Evolutionary conservation across 345 rosid genomes (phyloP).

Genomic region (Eucalyptus grandis): DNA sequence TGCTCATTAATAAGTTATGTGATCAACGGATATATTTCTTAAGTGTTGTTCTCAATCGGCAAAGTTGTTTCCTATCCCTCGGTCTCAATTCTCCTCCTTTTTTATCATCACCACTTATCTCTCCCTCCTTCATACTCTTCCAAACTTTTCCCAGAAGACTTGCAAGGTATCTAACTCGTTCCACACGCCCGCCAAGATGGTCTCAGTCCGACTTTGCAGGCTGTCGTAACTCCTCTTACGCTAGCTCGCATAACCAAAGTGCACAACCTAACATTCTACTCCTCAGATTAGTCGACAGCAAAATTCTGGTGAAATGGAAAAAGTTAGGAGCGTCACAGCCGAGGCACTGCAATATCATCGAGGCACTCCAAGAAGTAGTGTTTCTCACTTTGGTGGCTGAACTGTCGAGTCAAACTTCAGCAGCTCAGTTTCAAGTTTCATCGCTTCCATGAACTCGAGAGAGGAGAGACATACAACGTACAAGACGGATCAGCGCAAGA

Average conservation of each 20-base stretch:
- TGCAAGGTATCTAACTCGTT: background rate
- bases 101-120: background rate
- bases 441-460: background rate
- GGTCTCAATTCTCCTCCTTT: background rate
- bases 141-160: background rate
- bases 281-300: background rate
- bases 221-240: background rate
- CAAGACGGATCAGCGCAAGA: background rate
- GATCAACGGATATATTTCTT: background rate
- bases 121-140: background rate
- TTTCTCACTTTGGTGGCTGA: background rate
- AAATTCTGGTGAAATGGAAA: background rate
- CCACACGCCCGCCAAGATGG: background rate
- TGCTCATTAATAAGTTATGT: background rate
- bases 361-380: background rate
- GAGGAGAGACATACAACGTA: background rate
- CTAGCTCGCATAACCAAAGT: background rate
- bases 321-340: background rate
- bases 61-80: background rate
- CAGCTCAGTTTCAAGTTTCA: background rate
- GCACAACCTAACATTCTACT: background rate
- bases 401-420: background rate
- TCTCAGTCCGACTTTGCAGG: background rate
- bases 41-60: background rate
- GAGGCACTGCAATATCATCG: background rate